Conservation (phyloP, 805 yeast species). For the Candida ovalis region DNA sequence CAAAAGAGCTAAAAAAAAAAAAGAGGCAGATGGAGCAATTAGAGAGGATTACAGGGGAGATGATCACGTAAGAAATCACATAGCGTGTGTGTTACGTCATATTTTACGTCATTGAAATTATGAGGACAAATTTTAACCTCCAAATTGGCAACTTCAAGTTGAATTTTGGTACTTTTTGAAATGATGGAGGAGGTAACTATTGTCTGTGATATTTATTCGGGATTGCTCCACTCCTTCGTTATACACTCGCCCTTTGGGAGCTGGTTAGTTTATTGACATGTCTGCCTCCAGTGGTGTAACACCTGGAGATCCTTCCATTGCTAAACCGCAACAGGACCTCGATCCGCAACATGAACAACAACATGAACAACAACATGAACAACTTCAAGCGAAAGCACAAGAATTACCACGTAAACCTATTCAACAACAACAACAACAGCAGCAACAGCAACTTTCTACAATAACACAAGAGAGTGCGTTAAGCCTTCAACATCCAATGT, state of each 20-base stretch:
- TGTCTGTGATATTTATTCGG: no score
- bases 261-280: neutral
- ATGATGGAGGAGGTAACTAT: no score
- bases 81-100: neutral
- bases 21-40: no score
- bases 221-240: neutral
- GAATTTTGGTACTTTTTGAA: neutral
- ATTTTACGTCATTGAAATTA: neutral
- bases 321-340: neutral
- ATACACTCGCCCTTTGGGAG: neutral
- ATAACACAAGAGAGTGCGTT: conserved; percentile 12
- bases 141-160: neutral
- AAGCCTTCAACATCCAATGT: conserved; percentile 15
- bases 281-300: neutral
- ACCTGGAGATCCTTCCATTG: neutral
- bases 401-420: neutral
- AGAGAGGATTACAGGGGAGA: no score
- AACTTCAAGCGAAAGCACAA: neutral
- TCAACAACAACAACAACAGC: conserved; percentile 1
- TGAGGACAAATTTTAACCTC: neutral
- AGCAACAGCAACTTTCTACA: conserved; percentile 1
- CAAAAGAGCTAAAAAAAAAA: neutral
- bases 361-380: neutral
- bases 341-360: neutral
- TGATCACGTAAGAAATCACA: no score